Base-by-base conservation (phyloP, 2,329 filamentous ascomycete species). In the Paraphoma sp. region DNA sequence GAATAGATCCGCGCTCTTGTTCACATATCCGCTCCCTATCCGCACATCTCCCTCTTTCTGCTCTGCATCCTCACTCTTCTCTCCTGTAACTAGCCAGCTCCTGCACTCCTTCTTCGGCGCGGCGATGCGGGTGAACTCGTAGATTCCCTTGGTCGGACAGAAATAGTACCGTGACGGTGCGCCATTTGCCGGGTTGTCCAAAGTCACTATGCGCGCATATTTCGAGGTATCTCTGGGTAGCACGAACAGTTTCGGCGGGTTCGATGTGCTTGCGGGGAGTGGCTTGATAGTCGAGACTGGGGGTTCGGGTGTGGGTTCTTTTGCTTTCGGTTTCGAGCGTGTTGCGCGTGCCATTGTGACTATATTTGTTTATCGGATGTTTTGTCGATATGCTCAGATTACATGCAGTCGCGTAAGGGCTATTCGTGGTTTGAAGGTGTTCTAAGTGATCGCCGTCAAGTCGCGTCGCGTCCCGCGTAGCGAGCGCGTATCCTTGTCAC, bases 1-100 rank as follows among this genome's bases (percentile, higher is more conserved):
- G 68, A 90, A 89, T n/a, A 98, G 79, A 57, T 93, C 87, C 33
- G 92, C 87, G 43, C 83, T 83, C 67, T 88, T 87, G 33, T 87
- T 84, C 23, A 92, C 78, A 63, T 85, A 86, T 11, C 83, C 86
- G 66, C 64, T 67, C 29, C 68, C 64, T 50, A 70, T 55, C 11
- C 57, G 33, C 6, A 14, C 33, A 36, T 36, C 51, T 5, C 43
- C 44, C 2, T 59, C 59, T 45, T 41, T 40, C 0, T 51, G 17
- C 36, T 59, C 43, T 18, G 50, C 55, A 17, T 55, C 50, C 5
- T 52, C 42, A 31, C 29, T 30, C 42, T 69, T 57, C 23, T 67
- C 59, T 1, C 62, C 58, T 43, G 68, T 63, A 43, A 87, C 79
- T 4, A 89, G 74, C 71, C 85, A 84, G 68, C 86, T 88, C 55